Percentiles rank a stretch among this genome's conserved stretches.
Conservation (phyloP, 1,284 basidiomycete species). For the Ganoderma multipileum region DNA sequence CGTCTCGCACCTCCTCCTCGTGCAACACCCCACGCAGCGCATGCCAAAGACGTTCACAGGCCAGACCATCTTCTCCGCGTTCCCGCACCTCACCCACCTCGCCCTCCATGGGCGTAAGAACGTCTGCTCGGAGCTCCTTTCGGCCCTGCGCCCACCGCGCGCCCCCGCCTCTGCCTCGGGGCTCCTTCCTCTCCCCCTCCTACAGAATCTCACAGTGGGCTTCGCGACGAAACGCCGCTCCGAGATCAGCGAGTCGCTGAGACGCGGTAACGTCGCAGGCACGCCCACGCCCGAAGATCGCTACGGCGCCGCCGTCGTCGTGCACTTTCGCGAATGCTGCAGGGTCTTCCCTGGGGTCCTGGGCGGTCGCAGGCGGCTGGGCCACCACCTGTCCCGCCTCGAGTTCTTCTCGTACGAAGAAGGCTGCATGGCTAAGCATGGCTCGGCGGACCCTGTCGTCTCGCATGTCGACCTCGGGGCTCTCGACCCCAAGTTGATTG, state of each 20-base stretch:
- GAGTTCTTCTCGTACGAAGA: not conserved
- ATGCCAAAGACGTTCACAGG: too few species aligned
- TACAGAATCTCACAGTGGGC: not conserved
- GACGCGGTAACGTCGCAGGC: not conserved
- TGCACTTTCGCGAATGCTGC: not conserved
- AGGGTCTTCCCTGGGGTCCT: not conserved
- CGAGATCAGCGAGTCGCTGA: not conserved
- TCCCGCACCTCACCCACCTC: not conserved
- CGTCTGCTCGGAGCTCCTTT: not conserved
- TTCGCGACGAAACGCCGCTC: not conserved
- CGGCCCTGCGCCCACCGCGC: not conserved
- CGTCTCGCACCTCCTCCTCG: not conserved
- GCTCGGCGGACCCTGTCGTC: too few species aligned
- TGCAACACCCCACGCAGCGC: not conserved
- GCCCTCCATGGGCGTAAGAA: not conserved
- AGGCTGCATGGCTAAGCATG: not conserved
- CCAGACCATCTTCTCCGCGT: not conserved
- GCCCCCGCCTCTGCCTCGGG: not conserved
- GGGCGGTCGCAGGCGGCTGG: not conserved
- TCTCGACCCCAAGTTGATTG: not conserved
- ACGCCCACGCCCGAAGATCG: too few species aligned
- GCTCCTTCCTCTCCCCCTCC: not conserved
- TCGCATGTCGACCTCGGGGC: not conserved
- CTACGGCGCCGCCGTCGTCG: not conserved
- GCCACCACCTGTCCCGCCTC: not conserved